Base-by-base conservation (phyloP, 2,329 filamentous ascomycete genomes). In the Cercospora sp. region DNA sequence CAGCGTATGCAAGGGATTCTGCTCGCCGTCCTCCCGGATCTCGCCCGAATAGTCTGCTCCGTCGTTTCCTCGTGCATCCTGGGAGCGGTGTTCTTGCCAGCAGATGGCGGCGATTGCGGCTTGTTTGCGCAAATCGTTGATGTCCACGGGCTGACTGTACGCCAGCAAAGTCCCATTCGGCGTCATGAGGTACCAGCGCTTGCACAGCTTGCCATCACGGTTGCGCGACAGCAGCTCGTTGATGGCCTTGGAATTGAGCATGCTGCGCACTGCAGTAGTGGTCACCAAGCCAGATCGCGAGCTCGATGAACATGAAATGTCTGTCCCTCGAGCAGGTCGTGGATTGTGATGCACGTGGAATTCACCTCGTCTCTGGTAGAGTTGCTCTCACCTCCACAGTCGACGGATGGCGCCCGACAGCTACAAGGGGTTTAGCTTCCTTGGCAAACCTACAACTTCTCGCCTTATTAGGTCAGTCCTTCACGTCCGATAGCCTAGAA, bases 101-200 rank as follows among this genome's bases (percentile, higher is more conserved):
- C 80, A 79, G 69, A 84, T 80, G 23, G 82, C 82, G 8, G 84
- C 80, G 59, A 84, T 74, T 6, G 83, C 82, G 23, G 82, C 82
- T 71, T 84, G 82, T 65, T 83, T 82, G 48, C 83, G 81, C 33
- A 85, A 77, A 68, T 83, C 80, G 68, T 81, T 81, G 73, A 83
- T 82, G 69, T 84, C 79, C n/a, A 80, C 78, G 12, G 82, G 82
- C 23, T 80, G 80, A 18, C 80, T 83, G 73, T 84, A 83, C 53
- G 83, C 82, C 61, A 85, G 77, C 20, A 85, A 74, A 2, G 82
- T 84, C 69, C 83, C 83, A 71, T 84, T 84, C 23, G 82, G 82
- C 31, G 83, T 84, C 80, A 84, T 85, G 64, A 84, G 75, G 69
- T 79, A 82, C 77, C 80, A 81, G 51, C 78, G 78, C 33, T 79